Evolutionary conservation across 495 filamentous ascomycete genomes (phyloP).

Genomic region (Pseudoneurospora amorphoporcata): DNA sequence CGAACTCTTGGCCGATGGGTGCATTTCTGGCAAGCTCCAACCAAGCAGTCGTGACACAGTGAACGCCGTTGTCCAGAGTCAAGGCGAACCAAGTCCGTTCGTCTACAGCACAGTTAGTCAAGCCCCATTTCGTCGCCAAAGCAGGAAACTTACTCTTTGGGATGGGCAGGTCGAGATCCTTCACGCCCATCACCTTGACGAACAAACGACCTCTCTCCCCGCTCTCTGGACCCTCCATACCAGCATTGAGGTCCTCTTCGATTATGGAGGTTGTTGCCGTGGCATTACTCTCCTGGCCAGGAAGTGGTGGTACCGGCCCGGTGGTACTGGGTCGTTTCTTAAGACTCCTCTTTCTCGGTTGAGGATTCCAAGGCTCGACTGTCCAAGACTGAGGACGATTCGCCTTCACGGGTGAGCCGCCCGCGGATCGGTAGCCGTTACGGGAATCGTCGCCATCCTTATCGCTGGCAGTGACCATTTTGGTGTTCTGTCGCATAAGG

Average conservation of each 20-base stretch:
- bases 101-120: slow-evolving; percentile 40
- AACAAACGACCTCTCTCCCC: slow-evolving; percentile 89
- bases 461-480: slow-evolving; percentile 83
- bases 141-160: slow-evolving; percentile 60
- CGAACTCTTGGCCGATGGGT: slow-evolving; percentile 96
- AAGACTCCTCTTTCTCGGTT: slow-evolving; percentile 54
- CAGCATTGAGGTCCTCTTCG: slow-evolving; percentile 43
- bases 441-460: slow-evolving; percentile 39
- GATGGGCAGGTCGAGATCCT: slow-evolving; percentile 84
- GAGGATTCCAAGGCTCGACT: slow-evolving; percentile 90
- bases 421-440: slow-evolving; percentile 50
- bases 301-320: slow-evolving; percentile 65
- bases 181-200: slow-evolving; percentile 94
- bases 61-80: slow-evolving; percentile 91
- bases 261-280: slow-evolving; percentile 48
- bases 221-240: slow-evolving; percentile 57
- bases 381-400: slow-evolving; percentile 79
- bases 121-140: background rate
- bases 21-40: slow-evolving; percentile 85
- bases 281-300: slow-evolving; percentile 76
- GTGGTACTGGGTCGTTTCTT: slow-evolving; percentile 44
- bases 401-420: slow-evolving; percentile 61
- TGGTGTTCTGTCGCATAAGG: slow-evolving; percentile 97
- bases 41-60: slow-evolving; percentile 96
- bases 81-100: slow-evolving; percentile 88